Conservation (phyloP, 225 moss, liverwort and hornwort species). For the Physcomitrellopsis africana region DNA sequence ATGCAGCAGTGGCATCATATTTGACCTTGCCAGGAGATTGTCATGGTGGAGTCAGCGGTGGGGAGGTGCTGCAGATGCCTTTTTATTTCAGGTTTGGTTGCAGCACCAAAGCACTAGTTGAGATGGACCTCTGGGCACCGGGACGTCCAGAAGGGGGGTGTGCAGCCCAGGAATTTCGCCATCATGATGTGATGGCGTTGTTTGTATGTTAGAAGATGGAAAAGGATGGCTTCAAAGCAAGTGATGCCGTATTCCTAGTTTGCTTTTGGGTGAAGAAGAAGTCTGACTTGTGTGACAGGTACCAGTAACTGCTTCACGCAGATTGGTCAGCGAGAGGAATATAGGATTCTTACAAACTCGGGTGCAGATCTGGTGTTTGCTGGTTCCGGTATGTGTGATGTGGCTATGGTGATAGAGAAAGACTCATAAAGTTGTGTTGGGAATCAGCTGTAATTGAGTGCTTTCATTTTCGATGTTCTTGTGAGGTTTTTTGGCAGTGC, state of each 20-base stretch:
- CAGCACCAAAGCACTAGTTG: not conserved
- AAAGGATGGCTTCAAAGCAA: conserved; percentile 15
- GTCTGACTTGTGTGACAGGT: not conserved
- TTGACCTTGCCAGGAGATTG: no score
- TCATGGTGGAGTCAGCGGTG: conserved; percentile 8
- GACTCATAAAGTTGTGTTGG: not conserved
- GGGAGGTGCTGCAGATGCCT: not conserved
- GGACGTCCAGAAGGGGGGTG: not conserved
- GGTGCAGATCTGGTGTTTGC: conserved; percentile 19
- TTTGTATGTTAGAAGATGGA: conserved; percentile 43
- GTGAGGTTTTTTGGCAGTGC: not conserved
- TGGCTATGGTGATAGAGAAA: not conserved
- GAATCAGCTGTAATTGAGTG: not conserved
- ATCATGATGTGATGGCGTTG: conserved; percentile 47
- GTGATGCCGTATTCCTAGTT: conserved; percentile 19
- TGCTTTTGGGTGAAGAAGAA: not conserved
- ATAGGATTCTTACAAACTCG: not conserved
- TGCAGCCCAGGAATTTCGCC: conserved; percentile 10
- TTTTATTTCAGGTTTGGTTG: conserved; percentile 2
- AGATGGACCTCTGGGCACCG: conserved; percentile 14
- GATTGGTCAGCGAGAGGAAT: conserved; percentile 3
- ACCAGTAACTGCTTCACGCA: not conserved
- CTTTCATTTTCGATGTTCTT: conserved; percentile 4
- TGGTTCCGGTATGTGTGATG: not conserved
- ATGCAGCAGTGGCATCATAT: not conserved